Evolutionary conservation across 2,329 filamentous ascomycete genomes (phyloP).

Genomic region (Alternaria infectoria): DNA sequence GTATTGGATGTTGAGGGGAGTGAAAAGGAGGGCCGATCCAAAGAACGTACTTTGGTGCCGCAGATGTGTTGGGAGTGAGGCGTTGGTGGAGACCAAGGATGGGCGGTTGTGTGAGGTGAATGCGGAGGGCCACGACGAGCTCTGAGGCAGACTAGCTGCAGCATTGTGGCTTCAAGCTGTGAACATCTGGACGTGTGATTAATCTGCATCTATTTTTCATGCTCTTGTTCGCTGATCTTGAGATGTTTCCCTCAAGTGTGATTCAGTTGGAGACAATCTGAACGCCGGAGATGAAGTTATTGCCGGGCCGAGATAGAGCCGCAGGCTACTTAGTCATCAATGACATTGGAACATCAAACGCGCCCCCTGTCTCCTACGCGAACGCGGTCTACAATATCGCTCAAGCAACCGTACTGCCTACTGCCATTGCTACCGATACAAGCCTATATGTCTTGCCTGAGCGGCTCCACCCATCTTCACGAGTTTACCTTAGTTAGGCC

Average conservation of each 20-base stretch:
- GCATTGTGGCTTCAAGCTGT: not conserved
- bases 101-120: conserved; percentile 23
- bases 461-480: not conserved
- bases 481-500: no score
- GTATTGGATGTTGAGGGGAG: conserved; percentile 21
- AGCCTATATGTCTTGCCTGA: rapidly evolving
- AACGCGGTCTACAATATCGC: not conserved
- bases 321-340: not conserved
- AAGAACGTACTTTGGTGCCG: conserved; percentile 30
- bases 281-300: not conserved
- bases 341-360: not conserved
- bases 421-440: not conserved
- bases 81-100: conserved; percentile 17
- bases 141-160: not conserved
- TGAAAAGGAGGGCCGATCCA: conserved; percentile 34
- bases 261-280: not conserved
- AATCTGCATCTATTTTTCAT: not conserved
- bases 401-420: not conserved
- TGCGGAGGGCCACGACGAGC: not conserved
- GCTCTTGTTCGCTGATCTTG: rapidly evolving
- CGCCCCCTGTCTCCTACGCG: not conserved
- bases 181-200: rapidly evolving
- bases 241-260: not conserved
- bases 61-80: conserved; percentile 38
- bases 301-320: not conserved